Evolutionary conservation across 1,284 basidiomycete species (phyloP).

Genomic region (Moesziomyces sp.): DNA sequence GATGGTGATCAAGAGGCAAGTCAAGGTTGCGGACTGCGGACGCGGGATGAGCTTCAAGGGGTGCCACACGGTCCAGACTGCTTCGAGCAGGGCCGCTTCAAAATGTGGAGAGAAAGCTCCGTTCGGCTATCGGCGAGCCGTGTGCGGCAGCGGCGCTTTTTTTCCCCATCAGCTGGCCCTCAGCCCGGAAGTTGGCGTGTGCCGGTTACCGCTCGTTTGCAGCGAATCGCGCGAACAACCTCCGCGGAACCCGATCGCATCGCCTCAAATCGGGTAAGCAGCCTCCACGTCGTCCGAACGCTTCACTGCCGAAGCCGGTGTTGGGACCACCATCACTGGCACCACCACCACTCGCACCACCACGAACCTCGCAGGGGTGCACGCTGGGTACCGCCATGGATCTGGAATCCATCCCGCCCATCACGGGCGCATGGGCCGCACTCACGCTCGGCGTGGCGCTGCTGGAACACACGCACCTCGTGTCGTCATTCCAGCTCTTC

Average conservation of each 20-base stretch:
- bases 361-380: not conserved
- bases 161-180: not conserved
- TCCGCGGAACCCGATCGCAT: not conserved
- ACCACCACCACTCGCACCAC: conserved; percentile 8
- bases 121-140: not conserved
- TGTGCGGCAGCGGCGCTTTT: not conserved
- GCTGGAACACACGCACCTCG: conserved; percentile 56
- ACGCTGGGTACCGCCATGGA: conserved; percentile 48
- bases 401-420: conserved; percentile 59
- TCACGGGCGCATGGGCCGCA: conserved; percentile 57
- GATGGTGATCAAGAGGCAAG: not conserved
- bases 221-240: not conserved
- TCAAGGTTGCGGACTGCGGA: not conserved
- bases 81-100: not conserved
- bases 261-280: not conserved
- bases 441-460: conserved; percentile 49
- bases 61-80: no score
- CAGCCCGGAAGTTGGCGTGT: not conserved
- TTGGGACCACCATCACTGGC: not conserved
- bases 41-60: not conserved
- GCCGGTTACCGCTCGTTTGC: not conserved
- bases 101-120: not conserved
- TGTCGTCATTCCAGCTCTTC: conserved; percentile 60
- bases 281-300: not conserved
- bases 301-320: no score